These are phyloP conservation scores for Paramecium biaurelia DNA, from an alignment of 73 alveolate species.

Conservation along the genomic window DNA sequence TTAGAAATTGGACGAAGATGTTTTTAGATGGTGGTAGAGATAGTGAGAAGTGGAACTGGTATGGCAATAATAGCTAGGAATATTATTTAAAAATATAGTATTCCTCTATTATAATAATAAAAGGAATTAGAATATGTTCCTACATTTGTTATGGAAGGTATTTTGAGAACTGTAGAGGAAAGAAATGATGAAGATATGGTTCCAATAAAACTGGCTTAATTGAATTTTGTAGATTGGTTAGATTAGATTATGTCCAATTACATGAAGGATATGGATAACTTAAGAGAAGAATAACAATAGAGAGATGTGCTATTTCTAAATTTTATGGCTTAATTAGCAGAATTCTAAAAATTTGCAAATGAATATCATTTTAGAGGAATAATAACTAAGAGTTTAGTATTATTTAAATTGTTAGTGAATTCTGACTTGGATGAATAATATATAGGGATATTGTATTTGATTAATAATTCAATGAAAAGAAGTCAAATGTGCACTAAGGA, in stretches of 20 bases:
- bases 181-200: background rate
- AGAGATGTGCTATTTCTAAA: slow-evolving; percentile 23
- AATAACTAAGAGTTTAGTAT: background rate
- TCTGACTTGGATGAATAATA: slow-evolving; percentile 1
- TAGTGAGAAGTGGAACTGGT: slow-evolving; percentile 21
- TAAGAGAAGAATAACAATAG: slow-evolving; percentile 14
- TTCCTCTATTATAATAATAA: background rate
- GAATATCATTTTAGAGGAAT: background rate
- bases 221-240: background rate
- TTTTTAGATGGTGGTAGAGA: background rate
- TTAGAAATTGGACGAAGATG: slow-evolving; percentile 32
- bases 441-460: background rate
- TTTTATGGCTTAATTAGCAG: background rate
- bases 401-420: background rate
- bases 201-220: background rate
- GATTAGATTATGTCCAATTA: background rate
- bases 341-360: background rate
- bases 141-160: slow-evolving; percentile 42
- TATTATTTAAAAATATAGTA: background rate
- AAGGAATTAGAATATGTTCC: background rate
- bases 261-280: background rate
- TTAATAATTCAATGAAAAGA: background rate
- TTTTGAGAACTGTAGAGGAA: background rate
- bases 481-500: background rate
- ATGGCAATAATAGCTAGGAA: background rate